Evolutionary conservation across 208 protist genomes (phyloP), one percentile per base, ranked within the genome.

Genomic region (Trypanosoma mega): DNA sequence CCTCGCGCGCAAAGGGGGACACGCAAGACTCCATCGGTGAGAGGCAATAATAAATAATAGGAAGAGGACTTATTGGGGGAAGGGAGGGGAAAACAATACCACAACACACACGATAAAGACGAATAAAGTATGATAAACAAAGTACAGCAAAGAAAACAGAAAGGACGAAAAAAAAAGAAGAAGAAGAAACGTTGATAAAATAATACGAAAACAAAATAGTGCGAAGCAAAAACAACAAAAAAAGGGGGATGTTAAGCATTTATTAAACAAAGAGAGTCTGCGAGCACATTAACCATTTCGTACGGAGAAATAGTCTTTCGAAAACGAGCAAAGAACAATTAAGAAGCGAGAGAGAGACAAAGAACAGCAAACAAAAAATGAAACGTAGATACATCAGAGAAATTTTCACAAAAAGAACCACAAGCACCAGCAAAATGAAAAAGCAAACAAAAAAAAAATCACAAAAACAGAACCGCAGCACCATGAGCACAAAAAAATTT

Each of bases 1-100:
- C 45, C n/a, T 56, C 49, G 9, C 41, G 49, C 24, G 53, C 16
- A 30, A 63, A 37, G 18, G 64, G 56, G 14, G 26, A 26, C 8
- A 71, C 52, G 11, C 46, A n/a, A 16, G 64, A 56, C 37, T 47
- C 47, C 56, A 71, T 63, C 24, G 4, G 2, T 9, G 14, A 6
- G 24, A 24, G 12, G 18, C 7, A 60, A 29, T 21, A n/a, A 6
- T 24, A 59, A 21, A 57, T 43, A 29, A 27, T 30, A 52, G 8
- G 14, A n/a, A 41, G n/a, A 52, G 8, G 14, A 33, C n/a, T 29
- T 27, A 18, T 20, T 21, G 3, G 23, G 23, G 9, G 36, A 53
- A 7, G 20, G 16, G 3, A 54, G 41, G 41, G 8, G 21, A 16
- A 41, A 56, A 44, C 18, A 27, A 23, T 9, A 56, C 26, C 18